Percentiles rank a stretch among this genome's conserved stretches.
These are phyloP conservation scores for Coniochaeta sp. DNA, from an alignment of 2,329 filamentous ascomycete species.

Conservation along the genomic window DNA sequence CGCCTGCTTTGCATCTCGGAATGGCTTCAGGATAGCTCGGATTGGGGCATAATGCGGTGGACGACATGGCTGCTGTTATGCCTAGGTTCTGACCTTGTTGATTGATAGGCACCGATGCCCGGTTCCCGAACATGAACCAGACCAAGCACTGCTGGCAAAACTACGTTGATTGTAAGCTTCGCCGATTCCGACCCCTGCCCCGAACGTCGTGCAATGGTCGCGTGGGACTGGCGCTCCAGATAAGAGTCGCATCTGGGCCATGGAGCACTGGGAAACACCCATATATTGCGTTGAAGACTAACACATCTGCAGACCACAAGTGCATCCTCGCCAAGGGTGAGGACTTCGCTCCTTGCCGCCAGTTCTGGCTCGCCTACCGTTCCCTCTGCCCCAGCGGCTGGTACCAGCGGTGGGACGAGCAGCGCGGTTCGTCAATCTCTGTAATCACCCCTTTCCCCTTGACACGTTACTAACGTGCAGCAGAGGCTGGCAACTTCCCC, in stretches of 20 bases:
- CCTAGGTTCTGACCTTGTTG: slow-evolving; percentile 16
- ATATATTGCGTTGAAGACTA: not conserved
- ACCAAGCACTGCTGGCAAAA: slow-evolving; percentile 99
- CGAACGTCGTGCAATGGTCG: not conserved
- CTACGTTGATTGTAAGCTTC: slow-evolving; percentile 74
- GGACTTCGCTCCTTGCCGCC: slow-evolving; percentile 90
- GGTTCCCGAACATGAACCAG: slow-evolving; percentile 98
- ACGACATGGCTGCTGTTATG: slow-evolving; percentile 17
- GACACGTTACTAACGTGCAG: not conserved
- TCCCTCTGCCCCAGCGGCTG: slow-evolving; percentile 95
- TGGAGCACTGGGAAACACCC: too few species aligned
- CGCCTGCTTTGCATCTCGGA: not conserved
- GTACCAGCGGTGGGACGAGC: slow-evolving; percentile 93
- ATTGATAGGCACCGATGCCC: slow-evolving; percentile 87
- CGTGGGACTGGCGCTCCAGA: not conserved
- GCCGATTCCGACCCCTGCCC: not conserved
- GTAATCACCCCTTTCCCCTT: too few species aligned
- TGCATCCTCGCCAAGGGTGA: slow-evolving; percentile 98
- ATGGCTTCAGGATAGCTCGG: not conserved
- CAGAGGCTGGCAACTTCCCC: slow-evolving; percentile 64
- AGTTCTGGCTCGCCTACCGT: slow-evolving; percentile 97
- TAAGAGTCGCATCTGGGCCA: too few species aligned
- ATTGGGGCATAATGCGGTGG: not conserved
- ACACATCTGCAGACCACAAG: slow-evolving; percentile 64
- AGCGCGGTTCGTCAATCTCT: slow-evolving; percentile 65